Percentiles rank a stretch among this genome's conserved stretches.
Conservation (phyloP, 202 grass and related monocot genomes). For the Saccharum hybrid region DNA sequence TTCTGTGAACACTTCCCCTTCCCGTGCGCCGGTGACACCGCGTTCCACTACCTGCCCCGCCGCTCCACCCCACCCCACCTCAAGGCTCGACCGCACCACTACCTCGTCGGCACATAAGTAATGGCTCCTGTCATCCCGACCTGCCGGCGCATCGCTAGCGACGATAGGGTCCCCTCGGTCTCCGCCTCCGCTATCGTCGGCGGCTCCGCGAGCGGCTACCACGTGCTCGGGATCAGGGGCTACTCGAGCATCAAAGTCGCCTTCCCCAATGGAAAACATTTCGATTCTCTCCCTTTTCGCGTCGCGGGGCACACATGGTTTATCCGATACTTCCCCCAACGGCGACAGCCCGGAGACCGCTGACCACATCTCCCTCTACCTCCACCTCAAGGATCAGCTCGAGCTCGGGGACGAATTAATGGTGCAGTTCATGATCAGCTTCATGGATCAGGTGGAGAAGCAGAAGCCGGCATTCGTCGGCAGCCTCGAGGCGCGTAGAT, state of each 20-base stretch:
- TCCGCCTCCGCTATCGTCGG: too few relatives aligned
- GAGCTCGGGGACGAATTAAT: background rate
- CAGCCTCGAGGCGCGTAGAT: background rate
- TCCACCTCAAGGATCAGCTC: background rate
- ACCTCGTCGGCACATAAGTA: too few relatives aligned
- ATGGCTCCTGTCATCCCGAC: too few relatives aligned
- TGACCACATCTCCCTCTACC: background rate
- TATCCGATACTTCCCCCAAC: background rate
- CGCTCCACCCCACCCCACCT: too few relatives aligned
- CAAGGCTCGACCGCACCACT: too few relatives aligned
- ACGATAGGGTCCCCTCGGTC: too few relatives aligned
- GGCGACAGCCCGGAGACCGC: background rate
- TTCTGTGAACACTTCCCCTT: too few relatives aligned
- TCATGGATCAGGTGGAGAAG: background rate
- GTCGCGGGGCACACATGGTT: background rate
- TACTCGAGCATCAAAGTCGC: background rate
- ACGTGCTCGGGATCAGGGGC: conserved; percentile 19
- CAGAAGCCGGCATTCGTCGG: background rate
- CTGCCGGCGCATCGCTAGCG: too few relatives aligned
- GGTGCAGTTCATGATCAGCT: background rate
- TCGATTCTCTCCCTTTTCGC: background rate
- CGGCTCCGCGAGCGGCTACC: too few relatives aligned
- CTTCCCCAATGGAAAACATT: background rate
- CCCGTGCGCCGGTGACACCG: too few relatives aligned
- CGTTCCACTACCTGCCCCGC: too few relatives aligned